A percentile compares a stretch with the other conserved stretches of the same genome.
phyloP scores from a whole-genome alignment of 2,329 filamentous ascomycete genomes.

The Graphium sp. region DNA sequence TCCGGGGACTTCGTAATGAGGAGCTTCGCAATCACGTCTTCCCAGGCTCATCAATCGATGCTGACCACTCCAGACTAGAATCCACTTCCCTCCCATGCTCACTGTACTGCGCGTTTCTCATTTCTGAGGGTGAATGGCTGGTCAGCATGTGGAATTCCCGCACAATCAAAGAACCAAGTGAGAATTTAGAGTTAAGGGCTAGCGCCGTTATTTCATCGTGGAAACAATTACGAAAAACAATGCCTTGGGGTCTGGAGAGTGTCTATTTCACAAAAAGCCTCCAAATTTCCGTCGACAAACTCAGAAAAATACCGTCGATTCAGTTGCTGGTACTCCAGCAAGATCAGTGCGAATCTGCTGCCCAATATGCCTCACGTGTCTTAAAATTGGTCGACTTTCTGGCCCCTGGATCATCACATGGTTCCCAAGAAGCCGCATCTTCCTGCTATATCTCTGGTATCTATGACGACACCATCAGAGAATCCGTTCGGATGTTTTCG shows the following conservation, averaged over 20 bases:
- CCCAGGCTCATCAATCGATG: conserved; percentile 26
- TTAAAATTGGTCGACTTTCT: no score
- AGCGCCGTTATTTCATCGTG: conserved; percentile 23
- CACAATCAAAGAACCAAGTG: conserved; percentile 15
- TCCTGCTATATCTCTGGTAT: conserved; percentile 22
- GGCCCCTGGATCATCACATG: no score
- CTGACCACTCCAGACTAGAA: conserved; percentile 31
- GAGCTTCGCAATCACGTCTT: conserved; percentile 23
- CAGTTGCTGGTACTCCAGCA: conserved; percentile 38
- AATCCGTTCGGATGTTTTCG: conserved; percentile 18
- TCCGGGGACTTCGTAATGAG: conserved; percentile 32
- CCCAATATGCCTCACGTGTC: no score
- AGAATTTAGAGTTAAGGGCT: conserved; percentile 17
- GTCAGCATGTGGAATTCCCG: conserved; percentile 24
- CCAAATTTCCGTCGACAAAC: conserved; percentile 23
- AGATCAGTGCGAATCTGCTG: conserved; percentile 29
- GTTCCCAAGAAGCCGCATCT: no score
- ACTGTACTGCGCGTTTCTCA: no score
- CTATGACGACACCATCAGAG: conserved; percentile 23
- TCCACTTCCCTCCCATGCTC: no score
- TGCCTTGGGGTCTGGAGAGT: conserved; percentile 25
- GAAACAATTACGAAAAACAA: conserved; percentile 22
- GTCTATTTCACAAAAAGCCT: conserved; percentile 35
- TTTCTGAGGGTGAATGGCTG: conserved; percentile 35
- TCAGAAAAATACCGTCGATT: conserved; percentile 34